Conservation (phyloP, 352 stramenopile species). For the Elongisporangium anandrum region DNA sequence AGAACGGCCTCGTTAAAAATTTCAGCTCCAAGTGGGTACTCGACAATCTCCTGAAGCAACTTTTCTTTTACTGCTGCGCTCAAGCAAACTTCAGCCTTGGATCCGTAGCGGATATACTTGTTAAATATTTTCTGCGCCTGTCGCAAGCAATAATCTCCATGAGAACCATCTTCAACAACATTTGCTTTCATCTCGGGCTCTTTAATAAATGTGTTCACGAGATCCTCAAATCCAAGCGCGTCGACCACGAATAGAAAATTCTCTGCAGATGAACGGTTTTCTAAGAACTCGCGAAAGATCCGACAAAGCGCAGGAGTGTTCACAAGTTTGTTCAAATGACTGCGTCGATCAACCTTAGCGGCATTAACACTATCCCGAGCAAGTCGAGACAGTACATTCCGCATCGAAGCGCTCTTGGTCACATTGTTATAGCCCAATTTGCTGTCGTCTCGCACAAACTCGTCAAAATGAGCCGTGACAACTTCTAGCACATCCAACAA, state of each 20-base stretch:
- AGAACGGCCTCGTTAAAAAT: slow-evolving; percentile 60
- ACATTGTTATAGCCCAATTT: slow-evolving; percentile 33
- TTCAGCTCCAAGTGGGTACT: slow-evolving; percentile 39
- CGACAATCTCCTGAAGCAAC: slow-evolving; percentile 33
- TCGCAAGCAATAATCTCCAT: slow-evolving; percentile 53
- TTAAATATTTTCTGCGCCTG: slow-evolving; percentile 75
- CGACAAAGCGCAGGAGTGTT: slow-evolving; percentile 39
- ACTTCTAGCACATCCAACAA: slow-evolving; percentile 56
- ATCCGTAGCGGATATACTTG: slow-evolving; percentile 71
- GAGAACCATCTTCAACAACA: slow-evolving; percentile 16
- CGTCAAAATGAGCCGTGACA: slow-evolving; percentile 49
- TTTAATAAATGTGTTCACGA: slow-evolving; percentile 43
- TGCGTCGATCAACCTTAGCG: slow-evolving; percentile 29
- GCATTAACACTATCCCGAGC: slow-evolving; percentile 28
- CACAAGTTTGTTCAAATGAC: slow-evolving; percentile 46
- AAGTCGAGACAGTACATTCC: slow-evolving; percentile 49
- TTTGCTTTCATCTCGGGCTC: slow-evolving; percentile 4
- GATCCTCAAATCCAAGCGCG: slow-evolving; percentile 58
- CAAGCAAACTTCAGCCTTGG: slow-evolving; percentile 61
- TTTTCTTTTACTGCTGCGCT: slow-evolving; percentile 36
- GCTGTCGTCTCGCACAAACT: slow-evolving; percentile 37
- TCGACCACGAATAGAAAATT: slow-evolving; percentile 68
- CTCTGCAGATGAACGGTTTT: slow-evolving; percentile 51
- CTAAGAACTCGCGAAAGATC: slow-evolving; percentile 56
- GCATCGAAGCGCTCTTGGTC: slow-evolving; percentile 35